Evolutionary conservation across 1,284 basidiomycete species (phyloP).

Genomic region (Austroboletus novae-zelandiae): DNA sequence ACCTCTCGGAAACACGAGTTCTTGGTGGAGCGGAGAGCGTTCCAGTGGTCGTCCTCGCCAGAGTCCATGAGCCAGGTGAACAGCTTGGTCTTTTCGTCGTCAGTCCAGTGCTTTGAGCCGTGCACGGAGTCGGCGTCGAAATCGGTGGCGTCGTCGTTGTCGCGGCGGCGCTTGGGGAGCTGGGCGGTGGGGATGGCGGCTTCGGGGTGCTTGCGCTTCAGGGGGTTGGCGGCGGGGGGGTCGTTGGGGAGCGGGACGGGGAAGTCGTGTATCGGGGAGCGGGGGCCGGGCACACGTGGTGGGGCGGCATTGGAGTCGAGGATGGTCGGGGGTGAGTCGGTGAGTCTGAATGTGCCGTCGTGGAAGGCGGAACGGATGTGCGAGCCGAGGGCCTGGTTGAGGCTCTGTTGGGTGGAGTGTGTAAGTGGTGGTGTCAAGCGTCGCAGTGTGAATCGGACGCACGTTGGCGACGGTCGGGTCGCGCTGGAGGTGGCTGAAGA

Average conservation of each 20-base stretch:
- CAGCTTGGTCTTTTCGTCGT: conserved; percentile 70
- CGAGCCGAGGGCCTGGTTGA: conserved; percentile 35
- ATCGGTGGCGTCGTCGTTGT: conserved; percentile 41
- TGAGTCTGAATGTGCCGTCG: conserved; percentile 27
- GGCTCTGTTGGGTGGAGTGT: conserved; percentile 23
- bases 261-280: conserved; percentile 35
- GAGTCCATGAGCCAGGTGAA: conserved; percentile 72
- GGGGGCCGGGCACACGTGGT: conserved; percentile 29
- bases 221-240: conserved; percentile 16
- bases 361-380: conserved; percentile 32
- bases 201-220: conserved; percentile 56
- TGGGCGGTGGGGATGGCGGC: conserved; percentile 33
- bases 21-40: conserved; percentile 67
- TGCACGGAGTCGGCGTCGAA: conserved; percentile 52
- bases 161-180: conserved; percentile 48
- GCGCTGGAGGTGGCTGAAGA: conserved; percentile 36
- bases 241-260: conserved; percentile 30
- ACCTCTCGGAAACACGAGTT: conserved; percentile 77
- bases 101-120: conserved; percentile 78
- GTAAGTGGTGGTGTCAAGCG: conserved; percentile 25
- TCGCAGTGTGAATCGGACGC: too few relatives aligned
- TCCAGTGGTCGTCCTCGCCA: conserved; percentile 72
- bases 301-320: conserved; percentile 25
- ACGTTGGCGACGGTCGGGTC: conserved; percentile 35
- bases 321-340: conserved; percentile 35